Base-by-base conservation (phyloP, 371 early-diverging fungal species). In the Mortierella sp. region DNA sequence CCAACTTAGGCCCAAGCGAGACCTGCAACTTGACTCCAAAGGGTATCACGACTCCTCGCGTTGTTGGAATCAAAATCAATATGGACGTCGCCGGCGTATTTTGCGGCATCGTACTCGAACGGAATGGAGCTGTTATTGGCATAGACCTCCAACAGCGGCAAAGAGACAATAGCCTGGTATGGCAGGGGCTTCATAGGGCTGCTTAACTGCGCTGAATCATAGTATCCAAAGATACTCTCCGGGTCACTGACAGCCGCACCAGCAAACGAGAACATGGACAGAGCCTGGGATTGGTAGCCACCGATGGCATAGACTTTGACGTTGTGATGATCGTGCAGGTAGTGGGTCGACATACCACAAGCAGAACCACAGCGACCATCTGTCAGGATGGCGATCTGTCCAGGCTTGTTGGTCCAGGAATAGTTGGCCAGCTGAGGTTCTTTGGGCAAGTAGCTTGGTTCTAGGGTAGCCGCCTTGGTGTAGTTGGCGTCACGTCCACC, bases 341-440 rank as follows among this genome's bases (percentile, higher is more conserved):
- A 62, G 8, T 62, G 57, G 31, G 73, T 67, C 31, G 66, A 62
- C 73, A 72, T 72, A 27, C 64, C 57, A 54, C 74, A 74, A 16
- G 74, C 74, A 27, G 74, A 68, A 9, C 64, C 68, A n/a, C 66
- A 73, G 63, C 61, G 67, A 4, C 74, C 74, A 39, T 73, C 63
- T 45, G 74, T 67, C 31, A 73, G 31, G 31, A 73, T 73, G 47
- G 74, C 67, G 50, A 73, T 73, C 74, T 68, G 2, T 63, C 48
- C 22, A 0, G 64, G 48, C 21, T 60, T 54, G 22, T 57, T 55
- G 0, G 68, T 51, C 74, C 74, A 74, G 9, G 73, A 67, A 45
- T 40, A 63, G 1, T 9, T 28, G 7, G 22, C 24, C 29, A 45
- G 13, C n/a, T 43, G 22, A 21, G n/a, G 0, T 13, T 12, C 24